phyloP scores from a whole-genome alignment of 306 rosid genomes.

The Datisca glomerata region DNA sequence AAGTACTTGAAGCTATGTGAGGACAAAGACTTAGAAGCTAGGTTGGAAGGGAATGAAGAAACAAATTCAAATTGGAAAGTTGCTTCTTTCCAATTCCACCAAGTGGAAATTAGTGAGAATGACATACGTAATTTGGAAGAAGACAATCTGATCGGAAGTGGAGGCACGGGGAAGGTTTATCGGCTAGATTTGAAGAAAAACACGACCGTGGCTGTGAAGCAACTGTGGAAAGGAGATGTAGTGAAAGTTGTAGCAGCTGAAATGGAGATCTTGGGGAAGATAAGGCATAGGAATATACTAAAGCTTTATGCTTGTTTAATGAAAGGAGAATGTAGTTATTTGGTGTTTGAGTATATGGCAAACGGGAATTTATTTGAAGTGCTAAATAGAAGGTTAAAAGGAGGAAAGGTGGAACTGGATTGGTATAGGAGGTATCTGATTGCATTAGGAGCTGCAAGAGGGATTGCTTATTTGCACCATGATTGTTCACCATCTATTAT shows the following conservation, averaged over 20 bases:
- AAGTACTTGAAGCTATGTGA: slow-evolving; percentile 31
- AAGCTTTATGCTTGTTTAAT: slow-evolving; percentile 84
- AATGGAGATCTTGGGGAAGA: slow-evolving; percentile 79
- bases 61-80: slow-evolving; percentile 53
- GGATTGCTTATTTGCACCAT: slow-evolving; percentile 87
- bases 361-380: slow-evolving; percentile 79
- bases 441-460: slow-evolving; percentile 85
- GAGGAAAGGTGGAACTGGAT: slow-evolving; percentile 41
- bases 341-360: slow-evolving; percentile 85
- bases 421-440: slow-evolving; percentile 75
- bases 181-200: slow-evolving; percentile 52
- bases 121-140: slow-evolving; percentile 65
- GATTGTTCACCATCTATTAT: slow-evolving; percentile 75
- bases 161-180: slow-evolving; percentile 85
- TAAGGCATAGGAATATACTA: slow-evolving; percentile 72
- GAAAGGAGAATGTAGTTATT: slow-evolving; percentile 52
- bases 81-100: slow-evolving; percentile 70
- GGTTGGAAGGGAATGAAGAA: slow-evolving; percentile 25
- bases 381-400: slow-evolving; percentile 48
- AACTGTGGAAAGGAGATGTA: slow-evolving; percentile 50
- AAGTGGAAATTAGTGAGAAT: slow-evolving; percentile 52
- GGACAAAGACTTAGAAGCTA: slow-evolving; percentile 16
- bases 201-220: slow-evolving; percentile 66
- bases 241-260: slow-evolving; percentile 70
- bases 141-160: slow-evolving; percentile 72